Conservation (phyloP, 1,284 basidiomycete genomes). For the Boletellus sp. region DNA sequence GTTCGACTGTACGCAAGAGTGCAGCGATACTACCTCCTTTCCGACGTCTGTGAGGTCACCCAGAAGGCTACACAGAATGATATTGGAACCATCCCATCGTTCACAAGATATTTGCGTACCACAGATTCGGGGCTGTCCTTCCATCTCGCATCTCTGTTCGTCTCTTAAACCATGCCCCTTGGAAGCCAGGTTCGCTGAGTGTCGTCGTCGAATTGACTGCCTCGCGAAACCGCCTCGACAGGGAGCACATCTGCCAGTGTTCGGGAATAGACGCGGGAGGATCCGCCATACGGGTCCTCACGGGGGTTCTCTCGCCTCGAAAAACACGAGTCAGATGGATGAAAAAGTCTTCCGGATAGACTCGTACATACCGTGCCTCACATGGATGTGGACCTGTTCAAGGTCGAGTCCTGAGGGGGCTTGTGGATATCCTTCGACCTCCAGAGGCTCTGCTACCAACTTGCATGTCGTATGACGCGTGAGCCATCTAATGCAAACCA, state of each 20-base stretch:
- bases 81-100: not conserved
- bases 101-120: conserved; percentile 42
- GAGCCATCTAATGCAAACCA: not conserved
- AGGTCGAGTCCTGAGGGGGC: conserved; percentile 55
- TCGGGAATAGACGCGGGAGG: conserved; percentile 65
- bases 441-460: conserved; percentile 45
- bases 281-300: conserved; percentile 58
- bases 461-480: conserved; percentile 4
- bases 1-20: not conserved
- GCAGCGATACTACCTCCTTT: conserved; percentile 45
- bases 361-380: conserved; percentile 61
- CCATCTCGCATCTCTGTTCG: conserved; percentile 60
- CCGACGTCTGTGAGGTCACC: conserved; percentile 81
- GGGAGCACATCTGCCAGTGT: conserved; percentile 68
- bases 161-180: conserved; percentile 37
- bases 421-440: conserved; percentile 57
- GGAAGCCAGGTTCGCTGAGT: conserved; percentile 18
- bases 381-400: conserved; percentile 71
- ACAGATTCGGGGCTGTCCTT: conserved; percentile 51
- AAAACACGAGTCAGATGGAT: not conserved
- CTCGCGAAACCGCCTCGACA: conserved; percentile 51
- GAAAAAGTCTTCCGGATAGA: not conserved
- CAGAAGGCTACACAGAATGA: conserved; percentile 48
- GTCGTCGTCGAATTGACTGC: conserved; percentile 36
- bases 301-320: conserved; percentile 70